These are phyloP conservation scores for Colletotrichum melonis DNA, from an alignment of 2,329 filamentous ascomycete species.

Conservation along the genomic window DNA sequence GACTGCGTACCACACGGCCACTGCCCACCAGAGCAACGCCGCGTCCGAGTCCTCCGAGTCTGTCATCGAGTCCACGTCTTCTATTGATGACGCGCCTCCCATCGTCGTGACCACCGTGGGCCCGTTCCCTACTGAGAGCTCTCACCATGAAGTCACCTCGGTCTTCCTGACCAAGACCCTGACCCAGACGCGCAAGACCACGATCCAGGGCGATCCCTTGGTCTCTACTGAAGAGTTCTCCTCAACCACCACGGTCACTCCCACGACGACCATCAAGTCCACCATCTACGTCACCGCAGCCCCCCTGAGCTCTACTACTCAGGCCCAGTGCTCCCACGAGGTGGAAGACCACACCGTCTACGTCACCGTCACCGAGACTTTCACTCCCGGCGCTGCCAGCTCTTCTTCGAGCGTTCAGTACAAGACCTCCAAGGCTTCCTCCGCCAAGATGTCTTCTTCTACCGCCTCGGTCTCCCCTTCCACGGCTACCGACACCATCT, in stretches of 20 bases:
- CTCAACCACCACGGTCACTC: constrained; percentile 22
- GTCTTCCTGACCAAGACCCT: constrained; percentile 31
- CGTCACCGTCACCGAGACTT: constrained; percentile 34
- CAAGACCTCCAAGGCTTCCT: not conserved
- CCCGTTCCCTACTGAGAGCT: constrained; percentile 6
- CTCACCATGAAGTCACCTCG: constrained; percentile 12
- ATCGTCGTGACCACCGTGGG: not conserved
- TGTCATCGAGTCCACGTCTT: not conserved
- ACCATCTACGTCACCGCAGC: constrained; percentile 7
- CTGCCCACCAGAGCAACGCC: not conserved
- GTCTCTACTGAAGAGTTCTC: constrained; percentile 10
- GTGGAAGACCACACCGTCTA: constrained; percentile 28
- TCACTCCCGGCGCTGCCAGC: constrained; percentile 10
- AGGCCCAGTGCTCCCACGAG: constrained; percentile 15
- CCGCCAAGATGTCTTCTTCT: not conserved
- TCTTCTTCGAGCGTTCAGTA: constrained; percentile 2
- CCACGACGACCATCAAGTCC: constrained; percentile 8
- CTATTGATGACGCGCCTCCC: not conserved
- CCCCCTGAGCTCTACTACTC: not conserved
- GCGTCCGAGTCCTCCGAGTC: not conserved
- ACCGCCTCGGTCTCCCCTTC: not conserved
- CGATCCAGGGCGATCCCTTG: not conserved
- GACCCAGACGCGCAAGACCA: constrained; percentile 13
- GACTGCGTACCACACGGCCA: constrained; percentile 25
- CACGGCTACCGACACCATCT: constrained; percentile 15